Evolutionary conservation across 371 early-diverging fungal genomes (phyloP).

Genomic region (Aphelidium insulamus): DNA sequence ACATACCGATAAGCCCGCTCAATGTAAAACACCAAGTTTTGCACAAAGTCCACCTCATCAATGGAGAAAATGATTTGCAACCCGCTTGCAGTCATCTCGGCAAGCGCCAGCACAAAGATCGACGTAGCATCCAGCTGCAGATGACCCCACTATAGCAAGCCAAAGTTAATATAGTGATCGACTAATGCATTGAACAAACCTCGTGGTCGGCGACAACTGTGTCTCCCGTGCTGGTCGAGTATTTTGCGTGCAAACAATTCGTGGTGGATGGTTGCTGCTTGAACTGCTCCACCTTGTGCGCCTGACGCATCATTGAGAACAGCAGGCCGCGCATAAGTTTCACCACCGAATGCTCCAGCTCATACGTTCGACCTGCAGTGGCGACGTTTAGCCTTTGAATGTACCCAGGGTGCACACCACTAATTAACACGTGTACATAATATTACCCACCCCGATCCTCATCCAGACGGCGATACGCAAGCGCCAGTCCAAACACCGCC

Average conservation of each 20-base stretch:
- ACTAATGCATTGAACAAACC: conserved; percentile 46
- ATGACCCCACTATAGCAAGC: conserved; percentile 6
- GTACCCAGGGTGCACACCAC: background rate
- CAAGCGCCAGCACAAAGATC: conserved; percentile 49
- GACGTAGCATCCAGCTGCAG: conserved; percentile 59
- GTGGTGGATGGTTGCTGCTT: conserved; percentile 44
- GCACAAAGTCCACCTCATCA: conserved; percentile 76
- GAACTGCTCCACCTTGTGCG: conserved; percentile 55
- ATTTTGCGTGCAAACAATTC: conserved; percentile 70
- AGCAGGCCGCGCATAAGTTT: conserved; percentile 66
- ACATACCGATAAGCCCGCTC: conserved; percentile 21
- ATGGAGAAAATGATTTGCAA: conserved; percentile 49
- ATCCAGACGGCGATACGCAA: conserved; percentile 61
- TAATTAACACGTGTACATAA: no score
- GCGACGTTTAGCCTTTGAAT: background rate
- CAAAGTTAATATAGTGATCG: no score
- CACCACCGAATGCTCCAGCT: conserved; percentile 59
- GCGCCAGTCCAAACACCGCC: conserved; percentile 59
- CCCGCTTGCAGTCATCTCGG: conserved; percentile 69
- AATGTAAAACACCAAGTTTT: conserved; percentile 73
- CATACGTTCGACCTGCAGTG: conserved; percentile 18
- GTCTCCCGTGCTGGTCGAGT: conserved; percentile 57
- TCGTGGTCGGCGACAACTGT: conserved; percentile 68
- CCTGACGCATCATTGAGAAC: conserved; percentile 71
- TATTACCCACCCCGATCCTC: conserved; percentile 48